Base-by-base conservation (phyloP, 1,284 basidiomycete species). In the Hemileia vastatrix region DNA sequence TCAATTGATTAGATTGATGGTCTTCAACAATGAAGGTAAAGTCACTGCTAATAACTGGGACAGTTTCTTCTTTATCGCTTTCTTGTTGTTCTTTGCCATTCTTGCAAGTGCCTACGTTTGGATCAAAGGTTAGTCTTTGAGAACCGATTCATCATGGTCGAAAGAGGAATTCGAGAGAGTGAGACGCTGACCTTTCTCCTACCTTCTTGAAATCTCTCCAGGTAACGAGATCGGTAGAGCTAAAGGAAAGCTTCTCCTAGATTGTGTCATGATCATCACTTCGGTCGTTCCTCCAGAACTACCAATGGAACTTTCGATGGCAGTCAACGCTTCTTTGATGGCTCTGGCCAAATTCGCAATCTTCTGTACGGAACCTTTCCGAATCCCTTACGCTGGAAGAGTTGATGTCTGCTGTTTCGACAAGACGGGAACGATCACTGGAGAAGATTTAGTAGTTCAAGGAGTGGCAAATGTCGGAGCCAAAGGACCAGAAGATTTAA, bases 1-100 rank as follows among this genome's bases (percentile, higher is more conserved):
- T 54, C 89, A 93, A 76, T 84, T 96, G 51, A 91, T 96, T 40
- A 81, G 92, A 67, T 95, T 92, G 0, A 95, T 95, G 92, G 91
- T 95, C 66, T 95, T 95, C 79, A 91, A 88, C 2, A 90, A 88
- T 1, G 92, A 95, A 72, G 71, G 69, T 47, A 71, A 69, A 33
- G 72, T 75, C 18, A 69, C 71, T 6, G 73, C 72, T 40, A 73
- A 73, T 69, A 75, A 74, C 66, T 57, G 70, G 58, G 73, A 75
- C 50, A 68, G 67, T 40, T 75, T 75, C 63, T 67, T 75, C 33
- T 75, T 75, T 61, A 75, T 75, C 56, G 72, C 67, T 9, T 75
- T 75, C 66, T 65, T 75, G 18, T 68, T 75, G 56, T 64, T 75
- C 57, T 75, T 75, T 61, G 73, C 73, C 31, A 71, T 75, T 45